A percentile compares a stretch with the other conserved stretches of the same genome.
phyloP scores from a whole-genome alignment of 2,329 filamentous ascomycete species.

The Microcyclosporella mali region DNA sequence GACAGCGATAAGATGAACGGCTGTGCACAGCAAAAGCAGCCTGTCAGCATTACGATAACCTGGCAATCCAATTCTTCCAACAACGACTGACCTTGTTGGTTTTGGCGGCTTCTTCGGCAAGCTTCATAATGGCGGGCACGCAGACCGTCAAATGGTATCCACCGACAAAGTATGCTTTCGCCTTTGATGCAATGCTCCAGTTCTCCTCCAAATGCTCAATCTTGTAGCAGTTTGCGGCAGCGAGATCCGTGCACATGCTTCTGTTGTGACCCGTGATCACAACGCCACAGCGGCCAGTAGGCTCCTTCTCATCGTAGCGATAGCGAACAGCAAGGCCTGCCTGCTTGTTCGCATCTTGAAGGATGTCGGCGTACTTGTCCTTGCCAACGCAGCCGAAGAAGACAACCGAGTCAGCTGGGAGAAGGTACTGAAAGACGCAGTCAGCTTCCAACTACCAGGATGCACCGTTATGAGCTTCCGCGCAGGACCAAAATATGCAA shows the following conservation, averaged over 20 bases:
- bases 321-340: slow-evolving; percentile 92
- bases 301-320: slow-evolving; percentile 74
- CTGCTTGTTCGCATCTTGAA: slow-evolving; percentile 76
- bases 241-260: slow-evolving; percentile 89
- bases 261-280: slow-evolving; percentile 96
- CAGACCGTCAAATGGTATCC: slow-evolving; percentile 97
- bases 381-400: slow-evolving; percentile 92
- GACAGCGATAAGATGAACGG: slow-evolving; percentile 83
- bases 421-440: slow-evolving; percentile 61
- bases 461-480: too few species aligned
- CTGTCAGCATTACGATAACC: slow-evolving; percentile 12
- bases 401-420: slow-evolving; percentile 80
- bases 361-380: slow-evolving; percentile 89
- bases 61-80: slow-evolving; percentile 2
- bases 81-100: slow-evolving; percentile 65
- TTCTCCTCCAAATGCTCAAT: slow-evolving; percentile 90
- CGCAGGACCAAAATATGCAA: too few species aligned
- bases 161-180: slow-evolving; percentile 85
- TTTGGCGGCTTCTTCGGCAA: slow-evolving; percentile 81
- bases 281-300: slow-evolving; percentile 90
- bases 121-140: slow-evolving; percentile 79
- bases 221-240: slow-evolving; percentile 95
- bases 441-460: not conserved
- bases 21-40: slow-evolving; percentile 30
- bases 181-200: slow-evolving; percentile 85